A percentile compares a stretch with the other conserved stretches of the same genome.
These are phyloP conservation scores for Mycena maculata DNA, from an alignment of 768 basidiomycete species.

Conservation along the genomic window DNA sequence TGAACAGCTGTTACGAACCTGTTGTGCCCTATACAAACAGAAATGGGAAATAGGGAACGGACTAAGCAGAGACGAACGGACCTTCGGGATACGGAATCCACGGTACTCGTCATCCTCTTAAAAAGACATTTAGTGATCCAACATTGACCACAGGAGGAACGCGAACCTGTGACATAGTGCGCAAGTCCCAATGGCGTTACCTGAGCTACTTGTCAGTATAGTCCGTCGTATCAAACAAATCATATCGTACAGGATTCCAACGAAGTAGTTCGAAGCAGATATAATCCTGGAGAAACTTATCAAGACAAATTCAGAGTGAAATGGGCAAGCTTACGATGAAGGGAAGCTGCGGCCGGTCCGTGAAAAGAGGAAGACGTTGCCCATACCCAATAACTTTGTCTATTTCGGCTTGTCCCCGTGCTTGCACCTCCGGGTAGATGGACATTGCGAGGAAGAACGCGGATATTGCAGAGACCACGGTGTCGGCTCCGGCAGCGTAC, in stretches of 20 bases:
- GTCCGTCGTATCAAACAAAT: no score
- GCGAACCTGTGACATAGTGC: conserved; percentile 40
- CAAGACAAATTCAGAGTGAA: background rate
- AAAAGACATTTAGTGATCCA: background rate
- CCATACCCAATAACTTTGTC: conserved; percentile 44
- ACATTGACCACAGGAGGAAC: background rate
- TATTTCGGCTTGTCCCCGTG: conserved; percentile 51
- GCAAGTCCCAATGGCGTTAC: conserved; percentile 49
- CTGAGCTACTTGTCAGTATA: no score
- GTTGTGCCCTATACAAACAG: conserved; percentile 42
- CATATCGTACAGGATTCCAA: background rate
- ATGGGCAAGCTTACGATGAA: conserved; percentile 47
- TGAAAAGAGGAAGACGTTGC: conserved; percentile 53
- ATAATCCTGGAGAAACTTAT: conserved; percentile 37
- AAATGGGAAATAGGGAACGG: background rate
- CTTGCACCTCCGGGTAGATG: conserved; percentile 53
- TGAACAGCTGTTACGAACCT: conserved; percentile 3
- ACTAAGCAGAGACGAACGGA: background rate
- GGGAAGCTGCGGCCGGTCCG: conserved; percentile 51
- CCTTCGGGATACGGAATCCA: conserved; percentile 54
- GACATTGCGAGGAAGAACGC: conserved; percentile 55
- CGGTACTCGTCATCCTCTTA: conserved; percentile 51
- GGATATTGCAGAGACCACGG: conserved; percentile 50
- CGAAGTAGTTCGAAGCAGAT: conserved; percentile 43
- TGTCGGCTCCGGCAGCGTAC: conserved; percentile 54